Evolutionary conservation across 345 rosid species (phyloP), one percentile per base, ranked within the genome.

Genomic region (Orychophragmus violaceus): DNA sequence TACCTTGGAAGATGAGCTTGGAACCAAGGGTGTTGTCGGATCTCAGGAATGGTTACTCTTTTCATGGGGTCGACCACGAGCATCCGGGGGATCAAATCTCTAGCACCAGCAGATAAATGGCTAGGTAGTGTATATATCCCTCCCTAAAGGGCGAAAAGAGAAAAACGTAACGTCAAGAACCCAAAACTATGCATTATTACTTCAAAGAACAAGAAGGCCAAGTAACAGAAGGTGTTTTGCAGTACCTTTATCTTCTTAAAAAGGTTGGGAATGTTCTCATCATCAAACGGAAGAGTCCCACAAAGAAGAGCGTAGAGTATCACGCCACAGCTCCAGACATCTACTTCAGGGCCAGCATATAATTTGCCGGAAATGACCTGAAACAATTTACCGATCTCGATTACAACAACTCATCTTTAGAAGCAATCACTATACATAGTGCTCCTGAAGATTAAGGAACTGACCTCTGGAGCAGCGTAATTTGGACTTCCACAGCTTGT

Each of bases 291-390:
- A 74, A 94, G 97, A 53, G 88, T 79, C 16, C 99, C 99, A 50
- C 91, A 89, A 46, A 94, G 95, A 76, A 94, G 96, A 48, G 92
- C 97, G 70, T 94, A 94, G 58, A 94, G 78, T 69, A 88, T 89
- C 48, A 94, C 95, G 24, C 99, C 99, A 63, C 99, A 94, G 75
- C 99, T 94, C 99, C 99, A 94, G 27, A 94, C 96, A 72, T 94
- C 99, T 64, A 90, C 90, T 79, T 90, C 99, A 57, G 96, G 93
- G 12, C 99, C 99, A 59, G 93, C 86, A 73, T 94, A 94, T 68
- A 85, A 75, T 70, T 87, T 88, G 23, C 93, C 92, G 6, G 95
- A 88, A 59, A 90, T 80, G 23, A 94, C 95, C 99, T 94, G 74
- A 36, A 77, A 64, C 64, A 64, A 24, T 68, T 33, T 3, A 71